A percentile compares a stretch with the other conserved stretches of the same genome.
Conservation (phyloP, 2,329 filamentous ascomycete genomes). For the Xylaria polymorpha region DNA sequence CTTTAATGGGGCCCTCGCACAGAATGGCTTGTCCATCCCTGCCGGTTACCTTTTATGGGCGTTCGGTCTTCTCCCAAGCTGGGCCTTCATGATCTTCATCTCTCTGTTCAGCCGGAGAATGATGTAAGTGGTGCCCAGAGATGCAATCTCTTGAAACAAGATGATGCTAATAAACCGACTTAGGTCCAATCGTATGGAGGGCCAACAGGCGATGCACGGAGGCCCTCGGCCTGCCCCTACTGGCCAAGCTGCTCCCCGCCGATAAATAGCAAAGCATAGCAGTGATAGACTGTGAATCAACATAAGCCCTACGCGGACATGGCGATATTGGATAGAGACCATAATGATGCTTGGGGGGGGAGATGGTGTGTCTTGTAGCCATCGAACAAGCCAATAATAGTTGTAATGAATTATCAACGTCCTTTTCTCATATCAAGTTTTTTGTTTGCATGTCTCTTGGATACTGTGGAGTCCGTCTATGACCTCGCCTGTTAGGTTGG, state of each 20-base stretch:
- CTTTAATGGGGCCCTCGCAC: conserved; percentile 74
- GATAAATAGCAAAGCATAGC: conserved; percentile 36
- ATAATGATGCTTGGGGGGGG: background rate
- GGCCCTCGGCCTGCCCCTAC: conserved; percentile 44
- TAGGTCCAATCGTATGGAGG: conserved; percentile 45
- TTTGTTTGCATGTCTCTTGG: conserved; percentile 70
- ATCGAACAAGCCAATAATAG: conserved; percentile 20
- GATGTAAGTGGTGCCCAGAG: conserved; percentile 70
- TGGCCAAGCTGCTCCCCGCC: conserved; percentile 46
- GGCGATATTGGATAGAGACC: conserved; percentile 1
- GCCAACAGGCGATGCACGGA: conserved; percentile 38
- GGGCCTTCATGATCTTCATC: conserved; percentile 81
- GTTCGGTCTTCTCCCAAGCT: conserved; percentile 75
- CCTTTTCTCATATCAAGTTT: conserved; percentile 49
- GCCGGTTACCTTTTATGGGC: conserved; percentile 75
- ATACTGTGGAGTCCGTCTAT: conserved; percentile 73
- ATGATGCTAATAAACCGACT: conserved; percentile 31
- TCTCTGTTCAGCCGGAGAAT: conserved; percentile 78
- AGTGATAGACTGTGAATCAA: conserved; percentile 7
- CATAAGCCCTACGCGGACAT: background rate
- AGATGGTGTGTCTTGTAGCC: background rate
- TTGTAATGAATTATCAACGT: conserved; percentile 40
- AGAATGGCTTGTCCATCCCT: conserved; percentile 71
- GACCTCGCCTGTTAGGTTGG: conserved; percentile 72
- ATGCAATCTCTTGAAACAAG: conserved; percentile 3